Evolutionary conservation across 2,329 filamentous ascomycete species (phyloP).

Genomic region (Fusarium sp.): DNA sequence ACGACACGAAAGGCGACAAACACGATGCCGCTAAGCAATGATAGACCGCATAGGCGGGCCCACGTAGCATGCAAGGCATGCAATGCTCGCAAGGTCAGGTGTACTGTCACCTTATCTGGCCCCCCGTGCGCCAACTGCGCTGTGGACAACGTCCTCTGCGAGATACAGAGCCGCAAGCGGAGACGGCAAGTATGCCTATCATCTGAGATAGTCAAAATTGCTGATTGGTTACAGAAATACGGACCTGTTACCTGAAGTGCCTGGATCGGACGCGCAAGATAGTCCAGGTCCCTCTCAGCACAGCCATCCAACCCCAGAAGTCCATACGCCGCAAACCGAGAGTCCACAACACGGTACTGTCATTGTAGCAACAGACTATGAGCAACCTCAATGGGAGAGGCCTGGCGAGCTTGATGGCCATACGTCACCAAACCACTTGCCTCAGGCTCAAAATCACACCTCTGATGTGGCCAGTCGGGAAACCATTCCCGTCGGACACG

Average conservation of each 20-base stretch:
- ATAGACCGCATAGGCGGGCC: slow-evolving; percentile 8
- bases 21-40: not conserved
- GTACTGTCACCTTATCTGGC: slow-evolving; percentile 36
- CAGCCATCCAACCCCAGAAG: not conserved
- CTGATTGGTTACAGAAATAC: not conserved
- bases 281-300: not conserved
- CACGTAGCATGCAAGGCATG: slow-evolving; percentile 33
- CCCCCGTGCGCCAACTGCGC: slow-evolving; percentile 41
- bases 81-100: slow-evolving; percentile 39
- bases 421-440: not conserved
- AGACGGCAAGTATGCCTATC: not conserved
- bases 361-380: slow-evolving; percentile 4
- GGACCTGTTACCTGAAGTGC: not conserved
- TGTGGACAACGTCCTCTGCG: slow-evolving; percentile 31
- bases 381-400: not conserved
- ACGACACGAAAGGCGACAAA: not conserved
- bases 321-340: not conserved
- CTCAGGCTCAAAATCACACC: not conserved
- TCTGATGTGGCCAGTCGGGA: not conserved
- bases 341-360: not conserved
- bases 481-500: not conserved
- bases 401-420: not conserved
- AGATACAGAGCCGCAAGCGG: slow-evolving; percentile 22
- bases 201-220: not conserved
- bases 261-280: not conserved